A percentile compares a stretch with the other conserved stretches of the same genome.
Evolutionary conservation across 495 filamentous ascomycete genomes (phyloP).

Genomic region (Zalerion maritima): DNA sequence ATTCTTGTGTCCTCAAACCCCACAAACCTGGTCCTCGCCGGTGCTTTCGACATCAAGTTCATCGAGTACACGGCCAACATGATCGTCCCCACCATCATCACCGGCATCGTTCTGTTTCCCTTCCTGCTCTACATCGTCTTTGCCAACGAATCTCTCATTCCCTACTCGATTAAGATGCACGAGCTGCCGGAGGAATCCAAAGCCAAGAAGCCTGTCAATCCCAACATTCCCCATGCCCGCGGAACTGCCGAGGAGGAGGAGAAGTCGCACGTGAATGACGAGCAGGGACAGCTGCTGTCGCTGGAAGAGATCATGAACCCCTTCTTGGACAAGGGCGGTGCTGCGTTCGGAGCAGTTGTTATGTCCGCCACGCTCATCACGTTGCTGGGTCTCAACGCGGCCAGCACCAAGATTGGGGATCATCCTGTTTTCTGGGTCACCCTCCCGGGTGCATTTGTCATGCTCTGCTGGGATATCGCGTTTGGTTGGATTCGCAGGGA

Average conservation of each 20-base stretch:
- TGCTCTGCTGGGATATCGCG: constrained; percentile 46
- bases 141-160: constrained; percentile 44
- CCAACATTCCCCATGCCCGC: constrained; percentile 47
- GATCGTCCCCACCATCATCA: constrained; percentile 50
- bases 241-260: constrained; percentile 41
- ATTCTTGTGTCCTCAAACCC: constrained; percentile 59
- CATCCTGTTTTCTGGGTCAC: constrained; percentile 47
- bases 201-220: constrained; percentile 43
- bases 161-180: constrained; percentile 47
- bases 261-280: constrained; percentile 24
- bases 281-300: constrained; percentile 36
- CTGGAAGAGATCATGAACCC: constrained; percentile 60
- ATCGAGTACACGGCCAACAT: constrained; percentile 54
- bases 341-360: constrained; percentile 41
- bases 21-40: constrained; percentile 56
- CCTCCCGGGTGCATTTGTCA: constrained; percentile 44
- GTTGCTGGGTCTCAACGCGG: constrained; percentile 43
- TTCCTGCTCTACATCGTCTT: constrained; percentile 52
- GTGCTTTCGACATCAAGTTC: constrained; percentile 52
- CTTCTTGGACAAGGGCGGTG: constrained; percentile 47
- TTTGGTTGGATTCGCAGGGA: constrained; percentile 43
- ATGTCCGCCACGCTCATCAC: constrained; percentile 48
- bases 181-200: constrained; percentile 41
- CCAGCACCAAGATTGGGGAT: constrained; percentile 23
- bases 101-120: constrained; percentile 47